These are phyloP conservation scores for Naumovozyma baii DNA, from an alignment of 805 yeast species.

Conservation along the genomic window DNA sequence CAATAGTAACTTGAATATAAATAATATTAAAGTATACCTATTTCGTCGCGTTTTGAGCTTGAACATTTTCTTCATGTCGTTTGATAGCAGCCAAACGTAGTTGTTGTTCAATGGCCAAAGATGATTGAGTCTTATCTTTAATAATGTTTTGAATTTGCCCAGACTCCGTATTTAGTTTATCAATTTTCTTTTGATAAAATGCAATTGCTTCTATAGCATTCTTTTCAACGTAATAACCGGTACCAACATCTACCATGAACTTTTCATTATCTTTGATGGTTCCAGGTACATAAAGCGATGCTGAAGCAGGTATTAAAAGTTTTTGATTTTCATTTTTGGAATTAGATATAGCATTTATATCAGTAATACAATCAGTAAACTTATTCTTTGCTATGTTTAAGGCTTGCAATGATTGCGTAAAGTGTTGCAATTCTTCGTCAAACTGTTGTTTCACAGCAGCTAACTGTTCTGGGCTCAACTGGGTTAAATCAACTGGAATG, in stretches of 20 bases:
- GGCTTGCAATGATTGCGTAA: conserved; percentile 75
- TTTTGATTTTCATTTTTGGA: conserved; percentile 38
- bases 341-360: conserved; percentile 47
- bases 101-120: conserved; percentile 25
- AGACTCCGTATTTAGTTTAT: conserved; percentile 63
- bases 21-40: not conserved
- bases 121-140: conserved; percentile 53
- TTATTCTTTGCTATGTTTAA: conserved; percentile 72
- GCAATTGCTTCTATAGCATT: conserved; percentile 50
- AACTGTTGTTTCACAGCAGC: conserved; percentile 73
- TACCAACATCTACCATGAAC: conserved; percentile 88
- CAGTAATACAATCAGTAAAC: conserved; percentile 68
- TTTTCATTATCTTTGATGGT: conserved; percentile 50
- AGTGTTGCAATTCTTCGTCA: conserved; percentile 78
- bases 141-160: conserved; percentile 66
- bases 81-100: conserved; percentile 23
- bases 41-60: conserved; percentile 4
- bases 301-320: conserved; percentile 76
- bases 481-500: conserved; percentile 49
- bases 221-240: conserved; percentile 91
- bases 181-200: conserved; percentile 66
- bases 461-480: conserved; percentile 75
- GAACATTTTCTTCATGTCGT: conserved; percentile 14
- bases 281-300: conserved; percentile 87
- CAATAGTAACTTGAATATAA: too few species aligned